Percentiles rank a stretch among this genome's conserved stretches.
Conservation (phyloP, 192 early-diverging fungal species). For the Diversispora epigaea region DNA sequence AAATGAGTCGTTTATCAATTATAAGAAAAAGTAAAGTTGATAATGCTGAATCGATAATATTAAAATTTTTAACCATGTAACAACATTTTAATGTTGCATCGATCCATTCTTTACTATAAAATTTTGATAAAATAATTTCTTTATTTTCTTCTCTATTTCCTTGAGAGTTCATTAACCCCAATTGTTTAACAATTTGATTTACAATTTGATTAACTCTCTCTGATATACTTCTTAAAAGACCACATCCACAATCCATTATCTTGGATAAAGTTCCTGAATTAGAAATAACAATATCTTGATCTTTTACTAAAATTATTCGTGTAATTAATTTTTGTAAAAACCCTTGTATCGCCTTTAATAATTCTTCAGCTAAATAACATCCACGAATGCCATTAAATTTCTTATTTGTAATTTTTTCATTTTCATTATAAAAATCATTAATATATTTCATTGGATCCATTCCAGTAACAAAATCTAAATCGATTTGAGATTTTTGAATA, state of each 20-base stretch:
- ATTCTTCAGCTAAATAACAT: conserved; percentile 32
- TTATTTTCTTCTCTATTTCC: background rate
- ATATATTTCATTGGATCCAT: conserved; percentile 49
- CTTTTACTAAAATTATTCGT: conserved; percentile 30
- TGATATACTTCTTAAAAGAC: conserved; percentile 11
- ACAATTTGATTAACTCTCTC: background rate
- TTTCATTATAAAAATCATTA: conserved; percentile 46
- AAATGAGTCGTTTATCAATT: conserved; percentile 39
- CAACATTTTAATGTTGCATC: conserved; percentile 37
- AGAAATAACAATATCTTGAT: background rate
- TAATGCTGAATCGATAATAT: conserved; percentile 48
- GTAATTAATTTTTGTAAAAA: conserved; percentile 41
- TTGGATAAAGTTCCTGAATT: background rate
- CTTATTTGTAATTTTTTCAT: conserved; percentile 28
- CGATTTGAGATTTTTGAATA: conserved; percentile 37
- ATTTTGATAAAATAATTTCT: background rate
- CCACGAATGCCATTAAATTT: conserved; percentile 45
- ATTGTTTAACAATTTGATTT: too few species aligned
- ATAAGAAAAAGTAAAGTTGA: conserved; percentile 48
- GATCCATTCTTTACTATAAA: conserved; percentile 16
- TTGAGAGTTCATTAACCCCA: too few species aligned
- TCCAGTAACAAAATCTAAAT: conserved; percentile 39
- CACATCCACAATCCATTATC: conserved; percentile 21
- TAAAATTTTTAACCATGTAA: conserved; percentile 42
- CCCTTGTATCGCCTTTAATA: conserved; percentile 35